Percentiles rank a stretch among this genome's conserved stretches.
phyloP scores from a whole-genome alignment of 768 basidiomycete genomes.

The Exidia glandulosa region DNA sequence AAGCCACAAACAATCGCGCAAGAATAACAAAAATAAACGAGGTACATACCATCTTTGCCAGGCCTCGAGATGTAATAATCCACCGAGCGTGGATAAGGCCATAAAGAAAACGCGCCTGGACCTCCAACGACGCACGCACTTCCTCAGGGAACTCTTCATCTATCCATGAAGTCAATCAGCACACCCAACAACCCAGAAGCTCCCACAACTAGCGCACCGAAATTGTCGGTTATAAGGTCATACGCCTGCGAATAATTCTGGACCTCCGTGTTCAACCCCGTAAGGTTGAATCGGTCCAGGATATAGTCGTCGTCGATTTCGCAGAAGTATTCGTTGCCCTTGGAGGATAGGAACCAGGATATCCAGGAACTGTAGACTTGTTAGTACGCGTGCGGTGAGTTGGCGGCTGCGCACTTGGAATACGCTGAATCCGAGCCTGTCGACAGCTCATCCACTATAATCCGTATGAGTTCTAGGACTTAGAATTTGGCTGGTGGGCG shows the following conservation, averaged over 20 bases:
- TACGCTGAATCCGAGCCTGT: conserved; percentile 94
- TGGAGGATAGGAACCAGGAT: conserved; percentile 93
- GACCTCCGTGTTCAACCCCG: conserved; percentile 92
- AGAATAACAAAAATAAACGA: neutral
- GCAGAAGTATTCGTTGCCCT: conserved; percentile 99
- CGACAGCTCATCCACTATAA: conserved; percentile 83
- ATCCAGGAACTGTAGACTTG: conserved; percentile 51
- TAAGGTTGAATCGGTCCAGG: conserved; percentile 94
- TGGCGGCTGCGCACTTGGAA: conserved; percentile 56
- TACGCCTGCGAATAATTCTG: conserved; percentile 89
- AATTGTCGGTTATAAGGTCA: conserved; percentile 90
- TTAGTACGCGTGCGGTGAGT: neutral
- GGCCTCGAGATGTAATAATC: conserved; percentile 89
- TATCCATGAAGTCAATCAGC: too few species aligned
- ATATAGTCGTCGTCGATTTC: conserved; percentile 99
- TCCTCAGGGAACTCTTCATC: conserved; percentile 96
- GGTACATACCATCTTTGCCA: conserved; percentile 79
- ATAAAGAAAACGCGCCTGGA: conserved; percentile 86
- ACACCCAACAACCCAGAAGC: too few species aligned
- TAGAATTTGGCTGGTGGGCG: too few species aligned
- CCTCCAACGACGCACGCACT: conserved; percentile 80
- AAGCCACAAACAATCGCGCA: too few species aligned
- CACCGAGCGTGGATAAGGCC: conserved; percentile 95
- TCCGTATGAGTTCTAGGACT: too few species aligned
- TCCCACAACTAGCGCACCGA: too few species aligned